phyloP scores from a whole-genome alignment of 169 alveolate genomes.

The Plasmodium knowlesi region DNA sequence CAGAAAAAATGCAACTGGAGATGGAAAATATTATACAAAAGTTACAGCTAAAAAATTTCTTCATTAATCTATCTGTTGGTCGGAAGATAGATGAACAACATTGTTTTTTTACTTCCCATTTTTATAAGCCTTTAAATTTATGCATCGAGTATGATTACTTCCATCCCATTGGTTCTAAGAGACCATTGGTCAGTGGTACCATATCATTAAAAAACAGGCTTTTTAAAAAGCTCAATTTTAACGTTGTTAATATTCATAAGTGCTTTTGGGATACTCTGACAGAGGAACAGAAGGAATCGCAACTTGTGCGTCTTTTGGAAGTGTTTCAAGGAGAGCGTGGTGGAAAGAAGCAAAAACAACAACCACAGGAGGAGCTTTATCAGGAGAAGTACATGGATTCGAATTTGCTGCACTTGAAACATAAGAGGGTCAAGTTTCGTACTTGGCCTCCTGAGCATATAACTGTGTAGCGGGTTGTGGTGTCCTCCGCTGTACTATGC shows the following conservation, averaged over 20 bases:
- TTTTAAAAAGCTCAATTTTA: constrained; percentile 84
- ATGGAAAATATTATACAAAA: constrained; percentile 86
- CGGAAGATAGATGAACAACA: constrained; percentile 89
- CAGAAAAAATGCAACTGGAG: constrained; percentile 88
- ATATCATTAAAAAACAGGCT: constrained; percentile 84
- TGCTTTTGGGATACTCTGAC: constrained; percentile 84
- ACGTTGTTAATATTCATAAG: constrained; percentile 85
- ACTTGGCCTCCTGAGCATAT: constrained; percentile 90
- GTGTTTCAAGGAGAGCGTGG: constrained; percentile 48
- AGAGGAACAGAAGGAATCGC: constrained; percentile 84
- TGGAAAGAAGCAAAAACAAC: constrained; percentile 49
- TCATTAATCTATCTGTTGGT: constrained; percentile 89
- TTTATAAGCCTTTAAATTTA: constrained; percentile 83
- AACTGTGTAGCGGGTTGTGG: constrained; percentile 61
- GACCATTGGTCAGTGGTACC: constrained; percentile 85
- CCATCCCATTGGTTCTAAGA: constrained; percentile 81
- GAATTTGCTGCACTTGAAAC: constrained; percentile 80
- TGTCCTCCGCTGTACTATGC: background rate
- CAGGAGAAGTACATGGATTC: constrained; percentile 74
- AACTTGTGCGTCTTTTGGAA: constrained; percentile 78
- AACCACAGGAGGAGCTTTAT: constrained; percentile 74
- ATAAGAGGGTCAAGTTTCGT: constrained; percentile 83
- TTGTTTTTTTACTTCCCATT: constrained; percentile 87
- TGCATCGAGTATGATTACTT: constrained; percentile 88
- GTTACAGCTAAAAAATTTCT: constrained; percentile 79